Evolutionary conservation across 495 filamentous ascomycete species (phyloP), one percentile per base, ranked within the genome.

Genomic region (Hypomontagnella submonticulosa): DNA sequence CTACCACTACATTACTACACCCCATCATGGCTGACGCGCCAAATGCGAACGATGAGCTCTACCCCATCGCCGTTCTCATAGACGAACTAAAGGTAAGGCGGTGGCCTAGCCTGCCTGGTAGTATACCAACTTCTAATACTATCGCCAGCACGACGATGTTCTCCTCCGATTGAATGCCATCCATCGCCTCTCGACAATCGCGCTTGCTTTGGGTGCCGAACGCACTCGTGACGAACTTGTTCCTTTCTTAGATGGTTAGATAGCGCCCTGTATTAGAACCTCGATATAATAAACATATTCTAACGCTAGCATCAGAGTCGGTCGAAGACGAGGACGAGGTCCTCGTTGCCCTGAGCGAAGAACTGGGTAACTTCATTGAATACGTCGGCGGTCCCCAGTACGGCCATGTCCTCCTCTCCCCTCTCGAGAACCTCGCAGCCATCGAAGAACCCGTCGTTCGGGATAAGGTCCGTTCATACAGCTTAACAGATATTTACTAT

Each of bases 261-360:
- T 53, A 40, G 13, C 54, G 43, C 67, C 50, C 56, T 59, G 40
- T 33, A 3, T 44, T 51, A 57, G 34, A 55, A 54, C 63, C 66
- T 66, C 70, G 63, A 60, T 47, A 19, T 66, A 43, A 57, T 63
- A 71, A 64, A 60, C 50, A 19, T 66, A 43, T 55, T 64, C 55
- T 60, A 56, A 72, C 58, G 16, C 41, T 51, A 56, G 40, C 60
- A 70, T 16, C 77, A 99, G 95, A 99, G 78, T 97, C 93, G 38
- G 93, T 99, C 57, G 95, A 99, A 80, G 95, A 99, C 66, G 95
- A 99, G 77, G 95, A 99, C 74, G 95, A 99, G 73, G 96, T 99
- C 55, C 86, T 99, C 72, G 97, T 96, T 37, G 95, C 96, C 42
- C 81, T 99, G 51, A 97, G 96, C 75, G 94, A 97, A 71, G 95